Conservation (phyloP, 148 eudicot genomes). For the Silene uniflora region DNA sequence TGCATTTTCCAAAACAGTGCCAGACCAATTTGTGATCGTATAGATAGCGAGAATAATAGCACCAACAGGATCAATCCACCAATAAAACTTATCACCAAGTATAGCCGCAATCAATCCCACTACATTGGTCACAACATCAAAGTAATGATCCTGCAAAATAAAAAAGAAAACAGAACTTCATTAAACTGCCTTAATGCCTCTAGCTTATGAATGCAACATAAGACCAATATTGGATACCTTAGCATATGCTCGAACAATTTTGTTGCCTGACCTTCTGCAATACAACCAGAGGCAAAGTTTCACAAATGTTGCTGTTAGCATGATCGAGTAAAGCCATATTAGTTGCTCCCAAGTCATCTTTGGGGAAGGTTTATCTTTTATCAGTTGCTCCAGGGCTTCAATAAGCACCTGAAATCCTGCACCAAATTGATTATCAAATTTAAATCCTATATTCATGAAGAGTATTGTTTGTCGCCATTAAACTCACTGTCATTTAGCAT, state of each 20-base stretch:
- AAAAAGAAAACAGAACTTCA: neutral
- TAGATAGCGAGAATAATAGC: slow-evolving; percentile 59
- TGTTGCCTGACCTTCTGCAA: slow-evolving; percentile 62
- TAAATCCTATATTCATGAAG: neutral
- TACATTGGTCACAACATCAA: slow-evolving; percentile 72
- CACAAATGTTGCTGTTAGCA: slow-evolving; percentile 56
- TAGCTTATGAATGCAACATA: neutral
- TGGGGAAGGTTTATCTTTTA: slow-evolving; percentile 37
- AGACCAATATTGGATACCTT: slow-evolving; percentile 35
- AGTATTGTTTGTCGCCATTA: too few relatives aligned
- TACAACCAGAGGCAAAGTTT: slow-evolving; percentile 62
- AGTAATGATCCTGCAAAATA: slow-evolving; percentile 66
- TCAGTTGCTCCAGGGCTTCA: slow-evolving; percentile 54
- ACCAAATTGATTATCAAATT: neutral
- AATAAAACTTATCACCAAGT: slow-evolving; percentile 56
- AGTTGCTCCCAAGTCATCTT: slow-evolving; percentile 46
- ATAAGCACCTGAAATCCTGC: slow-evolving; percentile 68
- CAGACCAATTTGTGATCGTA: slow-evolving; percentile 68
- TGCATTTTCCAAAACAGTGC: slow-evolving; percentile 75
- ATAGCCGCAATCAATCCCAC: slow-evolving; percentile 70
- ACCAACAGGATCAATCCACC: slow-evolving; percentile 80
- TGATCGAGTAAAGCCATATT: slow-evolving; percentile 57
- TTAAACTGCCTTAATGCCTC: neutral
- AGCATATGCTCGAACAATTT: slow-evolving; percentile 71
- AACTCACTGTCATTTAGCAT: too few relatives aligned